Conservation (phyloP, 805 yeast genomes). For the Saccharomyces kudriavzevii region DNA sequence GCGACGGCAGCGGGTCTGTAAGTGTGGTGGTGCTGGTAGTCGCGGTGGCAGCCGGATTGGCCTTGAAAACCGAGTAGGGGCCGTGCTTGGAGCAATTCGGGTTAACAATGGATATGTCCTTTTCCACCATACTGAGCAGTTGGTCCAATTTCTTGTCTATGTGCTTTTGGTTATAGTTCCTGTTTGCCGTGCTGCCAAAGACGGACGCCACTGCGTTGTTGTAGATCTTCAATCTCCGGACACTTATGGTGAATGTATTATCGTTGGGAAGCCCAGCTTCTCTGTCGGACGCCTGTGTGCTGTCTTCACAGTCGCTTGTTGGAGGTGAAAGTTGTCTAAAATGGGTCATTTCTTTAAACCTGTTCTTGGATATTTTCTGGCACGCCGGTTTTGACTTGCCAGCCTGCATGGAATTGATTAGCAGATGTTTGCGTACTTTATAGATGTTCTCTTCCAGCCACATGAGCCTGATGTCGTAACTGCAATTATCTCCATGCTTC, state of each 20-base stretch:
- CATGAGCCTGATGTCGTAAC: slow-evolving; percentile 25
- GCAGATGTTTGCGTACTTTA: slow-evolving; percentile 1
- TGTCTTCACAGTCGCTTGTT: background rate
- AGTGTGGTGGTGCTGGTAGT: background rate
- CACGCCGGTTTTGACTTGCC: background rate
- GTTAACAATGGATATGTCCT: background rate
- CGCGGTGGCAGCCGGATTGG: background rate
- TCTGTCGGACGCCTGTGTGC: background rate
- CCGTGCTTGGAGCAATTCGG: slow-evolving; percentile 7
- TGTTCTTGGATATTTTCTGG: slow-evolving; percentile 12
- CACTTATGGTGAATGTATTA: slow-evolving; percentile 24
- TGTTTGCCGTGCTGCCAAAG: slow-evolving; percentile 7
- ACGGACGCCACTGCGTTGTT: slow-evolving; percentile 22
- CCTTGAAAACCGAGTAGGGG: slow-evolving; percentile 12
- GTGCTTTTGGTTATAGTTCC: slow-evolving; percentile 13
- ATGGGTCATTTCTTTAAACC: slow-evolving; percentile 15
- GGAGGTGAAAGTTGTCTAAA: slow-evolving; percentile 4
- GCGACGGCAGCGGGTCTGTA: background rate
- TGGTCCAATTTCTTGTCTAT: slow-evolving; percentile 17
- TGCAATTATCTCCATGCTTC: slow-evolving; percentile 20
- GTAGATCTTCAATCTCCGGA: slow-evolving; percentile 26
- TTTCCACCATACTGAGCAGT: slow-evolving; percentile 10
- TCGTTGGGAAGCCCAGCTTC: background rate
- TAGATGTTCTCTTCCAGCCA: slow-evolving; percentile 26
- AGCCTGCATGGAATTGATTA: background rate